These are phyloP conservation scores for Barnettozyma wickerhamii DNA, from an alignment of 805 yeast species.

Conservation along the genomic window DNA sequence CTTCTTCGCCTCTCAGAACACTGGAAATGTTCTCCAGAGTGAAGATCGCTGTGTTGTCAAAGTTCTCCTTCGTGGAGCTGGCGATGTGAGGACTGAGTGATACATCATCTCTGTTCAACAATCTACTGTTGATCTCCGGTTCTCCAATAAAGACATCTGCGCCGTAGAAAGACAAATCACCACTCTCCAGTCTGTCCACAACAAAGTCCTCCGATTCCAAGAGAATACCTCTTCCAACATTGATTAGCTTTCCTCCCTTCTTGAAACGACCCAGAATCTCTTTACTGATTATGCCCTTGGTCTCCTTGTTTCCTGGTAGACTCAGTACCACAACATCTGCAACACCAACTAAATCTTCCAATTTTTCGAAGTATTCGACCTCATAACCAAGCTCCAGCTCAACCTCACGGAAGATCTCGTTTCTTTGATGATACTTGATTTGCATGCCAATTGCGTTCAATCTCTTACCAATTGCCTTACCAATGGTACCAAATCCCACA, in stretches of 20 bases:
- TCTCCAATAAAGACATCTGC: conserved; percentile 57
- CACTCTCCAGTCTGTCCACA: conserved; percentile 32
- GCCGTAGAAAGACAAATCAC: conserved; percentile 51
- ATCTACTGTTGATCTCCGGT: conserved; percentile 35
- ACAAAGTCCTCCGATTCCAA: conserved; percentile 46
- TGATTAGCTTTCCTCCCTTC: conserved; percentile 44
- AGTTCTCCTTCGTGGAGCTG: conserved; percentile 47
- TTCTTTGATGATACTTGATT: conserved; percentile 51
- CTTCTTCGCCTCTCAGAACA: conserved; percentile 29
- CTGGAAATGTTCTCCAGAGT: conserved; percentile 41
- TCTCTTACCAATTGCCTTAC: conserved; percentile 47
- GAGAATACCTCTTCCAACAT: conserved; percentile 57
- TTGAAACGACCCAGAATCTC: conserved; percentile 35
- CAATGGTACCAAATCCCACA: conserved; percentile 61
- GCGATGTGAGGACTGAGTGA: conserved; percentile 61
- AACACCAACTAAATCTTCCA: conserved; percentile 31
- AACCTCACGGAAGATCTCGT: conserved; percentile 29
- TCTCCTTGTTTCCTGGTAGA: conserved; percentile 52
- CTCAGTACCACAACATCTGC: conserved; percentile 53
- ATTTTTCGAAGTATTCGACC: conserved; percentile 32
- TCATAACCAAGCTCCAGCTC: conserved; percentile 29
- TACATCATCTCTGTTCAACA: conserved; percentile 36
- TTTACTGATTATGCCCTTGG: conserved; percentile 43
- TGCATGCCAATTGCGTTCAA: conserved; percentile 53
- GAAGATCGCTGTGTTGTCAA: conserved; percentile 37